Evolutionary conservation across 176 grass and related monocot genomes (phyloP).

Genomic region (Avena sativa): DNA sequence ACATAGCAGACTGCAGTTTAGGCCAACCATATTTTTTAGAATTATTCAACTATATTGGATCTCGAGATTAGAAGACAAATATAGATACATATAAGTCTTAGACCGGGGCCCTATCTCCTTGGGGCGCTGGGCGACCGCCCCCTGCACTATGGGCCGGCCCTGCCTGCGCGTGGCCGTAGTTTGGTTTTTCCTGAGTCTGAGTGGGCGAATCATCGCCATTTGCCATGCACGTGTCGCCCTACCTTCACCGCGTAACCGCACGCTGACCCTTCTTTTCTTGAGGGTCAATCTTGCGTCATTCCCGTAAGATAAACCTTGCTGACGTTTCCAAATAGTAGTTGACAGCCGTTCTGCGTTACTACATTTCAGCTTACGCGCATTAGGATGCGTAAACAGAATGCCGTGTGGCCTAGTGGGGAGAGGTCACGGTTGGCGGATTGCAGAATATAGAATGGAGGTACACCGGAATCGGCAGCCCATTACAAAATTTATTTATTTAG

Average conservation of each 20-base stretch:
- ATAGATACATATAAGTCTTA: too few species aligned
- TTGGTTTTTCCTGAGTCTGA: too few species aligned
- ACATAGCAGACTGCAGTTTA: too few species aligned
- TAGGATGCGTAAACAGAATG: background rate
- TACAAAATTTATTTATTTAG: too few species aligned
- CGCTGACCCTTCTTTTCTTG: background rate
- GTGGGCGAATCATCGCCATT: too few species aligned
- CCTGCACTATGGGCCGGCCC: too few species aligned
- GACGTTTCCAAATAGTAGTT: background rate
- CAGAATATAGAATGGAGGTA: background rate
- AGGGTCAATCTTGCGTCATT: background rate
- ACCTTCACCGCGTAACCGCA: background rate
- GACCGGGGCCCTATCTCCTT: too few species aligned
- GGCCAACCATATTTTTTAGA: too few species aligned
- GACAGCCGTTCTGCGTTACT: background rate
- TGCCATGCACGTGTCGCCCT: background rate
- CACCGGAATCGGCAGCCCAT: slow-evolving; percentile 23
- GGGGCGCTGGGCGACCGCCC: too few species aligned
- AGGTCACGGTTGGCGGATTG: background rate
- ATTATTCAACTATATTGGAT: too few species aligned
- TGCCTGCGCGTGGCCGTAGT: too few species aligned
- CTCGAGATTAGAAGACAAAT: too few species aligned
- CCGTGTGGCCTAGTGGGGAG: background rate
- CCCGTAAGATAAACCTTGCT: background rate
- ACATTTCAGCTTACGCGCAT: background rate